Base-by-base conservation (phyloP, 176 grass and related monocot genomes). In the Thalia dealbata region DNA sequence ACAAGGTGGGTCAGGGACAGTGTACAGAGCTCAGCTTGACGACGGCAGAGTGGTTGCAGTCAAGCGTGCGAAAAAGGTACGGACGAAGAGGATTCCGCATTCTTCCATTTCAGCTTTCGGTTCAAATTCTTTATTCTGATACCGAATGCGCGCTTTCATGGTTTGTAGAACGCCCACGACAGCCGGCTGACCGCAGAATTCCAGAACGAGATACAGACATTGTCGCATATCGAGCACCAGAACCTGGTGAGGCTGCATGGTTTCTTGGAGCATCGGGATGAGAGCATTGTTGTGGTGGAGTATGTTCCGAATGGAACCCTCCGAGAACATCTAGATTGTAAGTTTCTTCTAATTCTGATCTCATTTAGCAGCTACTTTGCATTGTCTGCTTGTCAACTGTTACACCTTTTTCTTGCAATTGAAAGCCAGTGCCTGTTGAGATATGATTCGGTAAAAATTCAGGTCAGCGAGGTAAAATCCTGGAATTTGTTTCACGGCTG, bases 281-380 rank as follows among this genome's bases (percentile, higher is more conserved):
- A 72, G 70, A 72, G 22, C 15, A 72, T 72, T 72, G 24, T 72
- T 35, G 26, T 72, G 32, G 46, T 72, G 16, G 70, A 72, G 27
- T 72, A 72, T 11, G 70, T 72, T 21, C 25, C 70, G 6, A 72
- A 72, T 52, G 70, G 70, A 72, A 72, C 70, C 32, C 70, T 72
- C 10, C 14, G 70, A 55, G 70, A 72, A 30, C 70, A 72, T 72
- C 70, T 72, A 30, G 70, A 72, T 30, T 72, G 70, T 72, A 72
- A 72, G 50, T 54, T 55, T 19, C 24, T 72, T 19, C 3, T 54
- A 7, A 11, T 11, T 18, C 15, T 19, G 23, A 23, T 26, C 18
- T 12, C 46, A 28, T 52, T 30, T 14, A 15, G 11, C 26, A 19
- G 12, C 25, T 35, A 48, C 16, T 52, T 29, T 12, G n/a, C n/a